These are phyloP conservation scores for Aquilaria agallochum DNA, from an alignment of 441 rosid species.

Conservation along the genomic window DNA sequence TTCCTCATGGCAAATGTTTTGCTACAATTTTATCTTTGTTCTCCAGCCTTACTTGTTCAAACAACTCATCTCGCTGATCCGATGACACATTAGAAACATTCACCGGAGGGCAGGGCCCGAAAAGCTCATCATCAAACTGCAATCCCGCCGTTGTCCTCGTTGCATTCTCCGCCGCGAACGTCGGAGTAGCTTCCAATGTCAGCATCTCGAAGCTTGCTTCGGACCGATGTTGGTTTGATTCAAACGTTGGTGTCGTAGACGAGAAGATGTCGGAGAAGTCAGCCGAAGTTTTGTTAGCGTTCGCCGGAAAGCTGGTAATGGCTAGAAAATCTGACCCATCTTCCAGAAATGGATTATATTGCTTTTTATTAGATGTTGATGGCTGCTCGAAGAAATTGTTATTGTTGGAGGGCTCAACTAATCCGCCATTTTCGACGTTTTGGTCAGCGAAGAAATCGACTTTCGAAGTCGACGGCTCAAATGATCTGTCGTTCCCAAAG, in stretches of 20 bases:
- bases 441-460: neutral
- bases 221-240: slow-evolving; percentile 1
- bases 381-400: slow-evolving; percentile 9
- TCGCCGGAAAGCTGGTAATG: slow-evolving; percentile 4
- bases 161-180: slow-evolving; percentile 25
- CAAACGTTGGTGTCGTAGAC: slow-evolving; percentile 17
- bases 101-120: slow-evolving; percentile 32
- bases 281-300: slow-evolving; percentile 6
- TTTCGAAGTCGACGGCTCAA: slow-evolving; percentile 25
- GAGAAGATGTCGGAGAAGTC: slow-evolving; percentile 14
- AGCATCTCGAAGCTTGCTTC: slow-evolving; percentile 14
- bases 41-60: slow-evolving; percentile 66
- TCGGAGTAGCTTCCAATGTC: slow-evolving; percentile 43
- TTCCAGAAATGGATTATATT: slow-evolving; percentile 71
- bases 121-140: slow-evolving; percentile 41
- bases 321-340: slow-evolving; percentile 22
- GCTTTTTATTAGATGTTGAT: slow-evolving; percentile 13
- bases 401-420: neutral
- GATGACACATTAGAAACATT: slow-evolving; percentile 16
- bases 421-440: neutral
- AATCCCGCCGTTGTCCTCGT: slow-evolving; percentile 8
- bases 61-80: slow-evolving; percentile 34
- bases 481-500: slow-evolving; percentile 9
- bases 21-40: slow-evolving; percentile 67
- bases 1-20: slow-evolving; percentile 32